Evolutionary conservation across 2,329 filamentous ascomycete species (phyloP).

Genomic region (Trichoderma cornu-damae): DNA sequence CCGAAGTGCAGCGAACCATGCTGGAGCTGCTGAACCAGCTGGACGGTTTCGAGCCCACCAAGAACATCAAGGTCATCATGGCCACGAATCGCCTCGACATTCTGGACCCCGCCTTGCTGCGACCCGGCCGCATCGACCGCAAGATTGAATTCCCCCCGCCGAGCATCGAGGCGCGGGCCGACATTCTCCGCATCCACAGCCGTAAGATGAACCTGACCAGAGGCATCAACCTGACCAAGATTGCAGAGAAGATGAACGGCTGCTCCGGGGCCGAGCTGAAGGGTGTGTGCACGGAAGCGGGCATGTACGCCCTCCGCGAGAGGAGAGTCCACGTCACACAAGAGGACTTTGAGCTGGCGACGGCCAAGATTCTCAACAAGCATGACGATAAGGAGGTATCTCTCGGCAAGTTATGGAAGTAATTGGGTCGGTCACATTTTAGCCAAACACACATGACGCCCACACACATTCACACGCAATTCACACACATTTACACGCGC

Average conservation of each 20-base stretch:
- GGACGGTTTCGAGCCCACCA: slow-evolving; percentile 96
- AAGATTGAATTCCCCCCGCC: slow-evolving; percentile 99
- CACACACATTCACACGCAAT: too few species aligned
- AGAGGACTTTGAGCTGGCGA: slow-evolving; percentile 97
- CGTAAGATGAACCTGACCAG: slow-evolving; percentile 98
- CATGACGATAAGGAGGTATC: slow-evolving; percentile 97
- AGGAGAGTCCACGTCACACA: slow-evolving; percentile 96
- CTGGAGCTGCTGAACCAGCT: slow-evolving; percentile 96
- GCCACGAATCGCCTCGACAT: slow-evolving; percentile 98
- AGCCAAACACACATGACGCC: not conserved
- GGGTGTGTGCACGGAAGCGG: slow-evolving; percentile 96
- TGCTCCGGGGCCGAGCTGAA: slow-evolving; percentile 97
- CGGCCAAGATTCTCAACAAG: slow-evolving; percentile 99
- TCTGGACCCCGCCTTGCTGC: slow-evolving; percentile 85
- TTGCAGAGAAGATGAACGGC: slow-evolving; percentile 99
- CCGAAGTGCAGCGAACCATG: slow-evolving; percentile 98
- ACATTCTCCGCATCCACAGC: slow-evolving; percentile 96
- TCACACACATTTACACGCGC: too few species aligned
- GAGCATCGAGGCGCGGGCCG: slow-evolving; percentile 90
- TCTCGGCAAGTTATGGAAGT: slow-evolving; percentile 72
- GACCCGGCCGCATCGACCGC: slow-evolving; percentile 95
- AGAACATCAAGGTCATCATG: slow-evolving; percentile 99
- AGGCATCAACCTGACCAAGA: slow-evolving; percentile 96
- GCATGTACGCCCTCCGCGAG: slow-evolving; percentile 96
- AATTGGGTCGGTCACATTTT: slow-evolving; percentile 18